phyloP scores from a whole-genome alignment of 78 protist genomes.

The Tieghemostelium lacteum region DNA sequence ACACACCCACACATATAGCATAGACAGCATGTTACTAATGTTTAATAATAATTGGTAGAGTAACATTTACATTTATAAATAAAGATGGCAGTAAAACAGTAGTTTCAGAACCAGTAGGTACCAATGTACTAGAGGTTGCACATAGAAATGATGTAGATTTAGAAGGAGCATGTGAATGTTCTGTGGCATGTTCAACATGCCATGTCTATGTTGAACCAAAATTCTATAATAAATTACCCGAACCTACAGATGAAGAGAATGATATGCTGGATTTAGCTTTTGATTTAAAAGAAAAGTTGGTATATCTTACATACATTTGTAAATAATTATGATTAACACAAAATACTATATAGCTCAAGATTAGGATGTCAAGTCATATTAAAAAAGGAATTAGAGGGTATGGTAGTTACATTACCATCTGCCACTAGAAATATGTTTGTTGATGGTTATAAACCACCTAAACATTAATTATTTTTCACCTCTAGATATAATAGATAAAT shows the following conservation, averaged over 20 bases:
- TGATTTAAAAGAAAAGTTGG: conserved; percentile 84
- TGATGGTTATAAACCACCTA: conserved; percentile 84
- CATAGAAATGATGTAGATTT: conserved; percentile 89
- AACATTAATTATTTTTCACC: conserved; percentile 61
- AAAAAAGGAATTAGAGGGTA: conserved; percentile 87
- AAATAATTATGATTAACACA: background rate
- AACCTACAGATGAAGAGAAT: conserved; percentile 91
- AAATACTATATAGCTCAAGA: conserved; percentile 71
- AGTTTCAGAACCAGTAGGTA: conserved; percentile 55
- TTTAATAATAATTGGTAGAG: background rate
- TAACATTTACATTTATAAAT: conserved; percentile 60
- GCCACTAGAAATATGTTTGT: conserved; percentile 86
- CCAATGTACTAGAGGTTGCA: conserved; percentile 83
- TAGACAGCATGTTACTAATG: background rate
- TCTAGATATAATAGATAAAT: background rate
- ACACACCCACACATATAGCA: background rate
- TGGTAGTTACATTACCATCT: conserved; percentile 79
- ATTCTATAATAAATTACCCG: conserved; percentile 82
- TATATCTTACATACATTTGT: background rate
- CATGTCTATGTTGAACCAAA: conserved; percentile 87
- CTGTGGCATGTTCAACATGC: conserved; percentile 96
- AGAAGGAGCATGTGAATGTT: conserved; percentile 96
- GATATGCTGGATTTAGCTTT: conserved; percentile 96
- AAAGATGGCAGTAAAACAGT: conserved; percentile 48
- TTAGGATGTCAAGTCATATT: conserved; percentile 92